phyloP scores from a whole-genome alignment of 495 filamentous ascomycete genomes.

The Parmelia sp. region DNA sequence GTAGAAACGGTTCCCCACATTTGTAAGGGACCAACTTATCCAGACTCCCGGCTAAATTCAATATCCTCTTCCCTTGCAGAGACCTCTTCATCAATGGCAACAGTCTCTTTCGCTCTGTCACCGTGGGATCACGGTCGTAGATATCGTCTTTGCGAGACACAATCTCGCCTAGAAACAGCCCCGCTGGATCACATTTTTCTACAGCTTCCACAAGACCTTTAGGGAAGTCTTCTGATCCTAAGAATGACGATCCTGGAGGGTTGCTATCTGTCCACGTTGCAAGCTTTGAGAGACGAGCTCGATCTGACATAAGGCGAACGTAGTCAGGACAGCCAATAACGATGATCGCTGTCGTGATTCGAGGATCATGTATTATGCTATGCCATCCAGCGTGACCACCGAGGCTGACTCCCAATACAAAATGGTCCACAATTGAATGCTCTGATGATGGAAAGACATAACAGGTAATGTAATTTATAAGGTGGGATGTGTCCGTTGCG shows the following conservation, averaged over 20 bases:
- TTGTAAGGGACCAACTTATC: constrained; percentile 84
- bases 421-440: constrained; percentile 55
- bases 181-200: constrained; percentile 61
- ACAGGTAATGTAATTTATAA: constrained; percentile 67
- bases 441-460: constrained; percentile 59
- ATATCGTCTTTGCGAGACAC: constrained; percentile 21
- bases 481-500: constrained; percentile 60
- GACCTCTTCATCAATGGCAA: constrained; percentile 39
- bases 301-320: constrained; percentile 67
- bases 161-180: constrained; percentile 53
- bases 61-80: constrained; percentile 65
- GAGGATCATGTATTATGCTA: constrained; percentile 66
- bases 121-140: constrained; percentile 34
- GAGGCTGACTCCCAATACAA: constrained; percentile 75
- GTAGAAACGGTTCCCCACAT: constrained; percentile 60
- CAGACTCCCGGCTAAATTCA: constrained; percentile 66
- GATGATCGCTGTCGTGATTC: constrained; percentile 66
- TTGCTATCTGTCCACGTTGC: constrained; percentile 49
- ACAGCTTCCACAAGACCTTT: constrained; percentile 55
- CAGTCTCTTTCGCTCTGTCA: constrained; percentile 38
- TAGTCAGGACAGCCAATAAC: constrained; percentile 91
- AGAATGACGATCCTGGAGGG: constrained; percentile 55
- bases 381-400: constrained; percentile 90
- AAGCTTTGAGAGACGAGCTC: constrained; percentile 66
- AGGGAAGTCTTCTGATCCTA: constrained; percentile 74